These are phyloP conservation scores for Candida arabinofermentans DNA, from an alignment of 805 yeast genomes.

Conservation along the genomic window DNA sequence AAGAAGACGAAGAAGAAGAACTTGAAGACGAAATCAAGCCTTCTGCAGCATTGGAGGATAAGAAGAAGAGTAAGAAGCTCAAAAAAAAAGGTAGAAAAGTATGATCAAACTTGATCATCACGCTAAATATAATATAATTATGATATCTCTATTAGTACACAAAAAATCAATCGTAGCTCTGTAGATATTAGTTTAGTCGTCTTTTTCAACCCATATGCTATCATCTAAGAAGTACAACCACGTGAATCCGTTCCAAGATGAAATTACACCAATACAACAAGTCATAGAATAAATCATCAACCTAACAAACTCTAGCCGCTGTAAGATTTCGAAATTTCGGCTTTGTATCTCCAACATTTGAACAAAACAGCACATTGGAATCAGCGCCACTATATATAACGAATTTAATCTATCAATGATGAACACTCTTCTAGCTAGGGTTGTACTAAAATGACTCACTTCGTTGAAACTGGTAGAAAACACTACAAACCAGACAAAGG, in stretches of 20 bases:
- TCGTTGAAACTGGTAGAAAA: slow-evolving; percentile 70
- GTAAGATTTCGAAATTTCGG: slow-evolving; percentile 46
- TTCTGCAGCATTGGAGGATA: background rate
- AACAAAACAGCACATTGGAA: slow-evolving; percentile 52
- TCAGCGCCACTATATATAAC: slow-evolving; percentile 61
- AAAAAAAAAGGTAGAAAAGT: background rate
- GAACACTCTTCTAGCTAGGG: slow-evolving; percentile 45
- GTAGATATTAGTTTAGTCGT: no score
- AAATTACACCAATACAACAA: slow-evolving; percentile 78
- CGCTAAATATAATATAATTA: no score
- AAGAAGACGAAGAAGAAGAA: slow-evolving; percentile 1
- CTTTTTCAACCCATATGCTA: slow-evolving; percentile 47
- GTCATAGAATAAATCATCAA: slow-evolving; percentile 83
- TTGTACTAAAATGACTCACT: slow-evolving; percentile 46
- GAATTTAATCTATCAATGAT: slow-evolving; percentile 67
- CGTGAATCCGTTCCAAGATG: slow-evolving; percentile 83
- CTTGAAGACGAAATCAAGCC: background rate
- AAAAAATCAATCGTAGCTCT: no score
- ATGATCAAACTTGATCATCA: no score
- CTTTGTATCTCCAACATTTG: slow-evolving; percentile 53
- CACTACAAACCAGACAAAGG: slow-evolving; percentile 81
- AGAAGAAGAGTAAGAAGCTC: slow-evolving; percentile 3
- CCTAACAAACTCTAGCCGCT: slow-evolving; percentile 66
- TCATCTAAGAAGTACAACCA: slow-evolving; percentile 89
- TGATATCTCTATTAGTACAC: no score